phyloP scores from a whole-genome alignment of 2,329 filamentous ascomycete genomes.

The Penicillium sp. region DNA sequence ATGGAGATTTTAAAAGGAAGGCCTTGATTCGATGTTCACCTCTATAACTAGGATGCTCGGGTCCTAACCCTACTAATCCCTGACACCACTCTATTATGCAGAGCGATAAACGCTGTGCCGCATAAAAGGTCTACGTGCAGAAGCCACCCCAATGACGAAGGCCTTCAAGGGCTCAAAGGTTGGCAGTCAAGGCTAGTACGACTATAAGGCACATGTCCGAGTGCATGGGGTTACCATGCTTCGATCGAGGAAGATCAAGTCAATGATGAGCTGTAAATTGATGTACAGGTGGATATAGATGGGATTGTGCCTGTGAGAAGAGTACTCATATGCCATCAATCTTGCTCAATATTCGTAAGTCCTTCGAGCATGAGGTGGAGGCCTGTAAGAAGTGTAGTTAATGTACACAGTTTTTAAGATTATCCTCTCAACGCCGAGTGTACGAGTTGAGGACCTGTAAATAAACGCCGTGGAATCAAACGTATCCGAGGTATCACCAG shows the following conservation, averaged over 20 bases:
- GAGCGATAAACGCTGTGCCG: conserved; percentile 16
- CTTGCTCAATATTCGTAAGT: background rate
- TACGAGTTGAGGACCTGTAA: conserved; percentile 1
- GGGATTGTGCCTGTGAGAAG: background rate
- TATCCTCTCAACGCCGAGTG: background rate
- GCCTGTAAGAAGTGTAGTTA: conserved; percentile 6
- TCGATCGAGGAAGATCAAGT: conserved; percentile 20
- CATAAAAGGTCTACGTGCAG: conserved; percentile 46
- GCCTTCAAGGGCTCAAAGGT: conserved; percentile 46
- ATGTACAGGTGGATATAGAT: background rate
- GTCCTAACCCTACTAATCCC: too few relatives aligned
- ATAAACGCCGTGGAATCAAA: conserved; percentile 8
- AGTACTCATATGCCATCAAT: background rate
- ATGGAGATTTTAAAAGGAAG: too few relatives aligned
- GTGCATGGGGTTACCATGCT: conserved; percentile 48
- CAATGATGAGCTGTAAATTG: conserved; percentile 42
- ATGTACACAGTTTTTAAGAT: conserved; percentile 8
- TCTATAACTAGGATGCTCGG: too few relatives aligned
- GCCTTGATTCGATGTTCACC: too few relatives aligned
- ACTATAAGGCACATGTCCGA: conserved; percentile 43
- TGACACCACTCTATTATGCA: conserved; percentile 35
- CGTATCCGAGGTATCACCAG: background rate
- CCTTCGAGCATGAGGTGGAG: conserved; percentile 4
- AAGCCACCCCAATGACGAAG: conserved; percentile 30
- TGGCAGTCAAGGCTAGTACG: conserved; percentile 40